Conservation (phyloP, 2,329 filamentous ascomycete species). For the Trichoderma endophyticum region DNA sequence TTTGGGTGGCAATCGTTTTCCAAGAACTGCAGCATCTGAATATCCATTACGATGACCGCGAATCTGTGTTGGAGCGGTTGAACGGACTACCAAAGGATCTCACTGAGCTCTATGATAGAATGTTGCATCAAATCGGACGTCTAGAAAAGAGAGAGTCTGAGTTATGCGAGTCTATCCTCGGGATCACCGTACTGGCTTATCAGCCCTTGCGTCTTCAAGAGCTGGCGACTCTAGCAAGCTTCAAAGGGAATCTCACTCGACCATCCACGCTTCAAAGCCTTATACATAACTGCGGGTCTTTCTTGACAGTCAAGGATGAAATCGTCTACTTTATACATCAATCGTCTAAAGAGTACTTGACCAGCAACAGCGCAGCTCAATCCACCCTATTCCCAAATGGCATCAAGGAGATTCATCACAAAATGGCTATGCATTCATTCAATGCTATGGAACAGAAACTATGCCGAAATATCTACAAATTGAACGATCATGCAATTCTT, state of each 20-base stretch:
- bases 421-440: constrained; percentile 33
- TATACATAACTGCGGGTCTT: constrained; percentile 36
- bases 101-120: background rate
- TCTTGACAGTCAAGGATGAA: constrained; percentile 33
- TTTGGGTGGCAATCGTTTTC: constrained; percentile 26
- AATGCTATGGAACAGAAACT: constrained; percentile 24
- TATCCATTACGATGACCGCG: constrained; percentile 9
- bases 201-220: background rate
- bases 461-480: constrained; percentile 34
- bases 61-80: no score
- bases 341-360: constrained; percentile 43
- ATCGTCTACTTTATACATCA: constrained; percentile 40
- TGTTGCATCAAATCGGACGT: background rate
- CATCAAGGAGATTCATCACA: constrained; percentile 29
- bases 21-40: background rate
- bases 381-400: constrained; percentile 32
- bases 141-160: background rate
- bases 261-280: background rate
- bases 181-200: background rate
- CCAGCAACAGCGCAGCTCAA: constrained; percentile 24
- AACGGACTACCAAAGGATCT: background rate
- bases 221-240: background rate
- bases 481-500: constrained; percentile 20
- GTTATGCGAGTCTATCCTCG: background rate
- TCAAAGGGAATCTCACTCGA: background rate